Evolutionary conservation across 345 rosid genomes (phyloP).

Genomic region (Gossypium anomalum): DNA sequence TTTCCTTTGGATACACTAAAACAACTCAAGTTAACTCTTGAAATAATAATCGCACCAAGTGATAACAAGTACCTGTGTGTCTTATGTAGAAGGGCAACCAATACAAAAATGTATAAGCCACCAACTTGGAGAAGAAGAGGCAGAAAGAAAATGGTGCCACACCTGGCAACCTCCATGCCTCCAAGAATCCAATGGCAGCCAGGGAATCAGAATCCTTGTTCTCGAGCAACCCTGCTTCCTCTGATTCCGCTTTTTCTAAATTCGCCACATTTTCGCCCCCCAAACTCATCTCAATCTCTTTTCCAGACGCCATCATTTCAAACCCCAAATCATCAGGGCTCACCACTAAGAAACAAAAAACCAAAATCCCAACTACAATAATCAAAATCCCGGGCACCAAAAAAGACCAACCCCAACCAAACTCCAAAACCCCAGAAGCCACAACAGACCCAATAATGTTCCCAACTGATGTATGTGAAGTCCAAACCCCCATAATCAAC

Average conservation of each 20-base stretch:
- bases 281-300: conserved; percentile 56
- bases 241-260: conserved; percentile 45
- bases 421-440: conserved; percentile 71
- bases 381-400: conserved; percentile 64
- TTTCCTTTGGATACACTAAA: background rate
- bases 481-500: conserved; percentile 90
- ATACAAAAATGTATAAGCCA: conserved; percentile 88
- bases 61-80: conserved; percentile 61
- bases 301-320: conserved; percentile 24
- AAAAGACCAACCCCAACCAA: conserved; percentile 99
- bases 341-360: conserved; percentile 62
- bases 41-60: background rate
- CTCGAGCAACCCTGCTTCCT: conserved; percentile 49
- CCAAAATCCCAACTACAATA: conserved; percentile 53
- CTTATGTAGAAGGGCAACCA: conserved; percentile 92
- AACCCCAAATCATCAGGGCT: conserved; percentile 73
- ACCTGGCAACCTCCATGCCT: conserved; percentile 90
- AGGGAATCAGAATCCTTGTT: conserved; percentile 28
- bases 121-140: conserved; percentile 88
- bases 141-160: conserved; percentile 83
- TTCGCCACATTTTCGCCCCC: conserved; percentile 28
- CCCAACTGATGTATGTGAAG: conserved; percentile 80
- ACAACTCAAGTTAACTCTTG: background rate
- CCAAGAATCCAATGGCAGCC: conserved; percentile 71
- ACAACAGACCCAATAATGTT: conserved; percentile 76